Evolutionary conservation across 768 basidiomycete genomes (phyloP).

Genomic region (Pleurotus cornucopiae): DNA sequence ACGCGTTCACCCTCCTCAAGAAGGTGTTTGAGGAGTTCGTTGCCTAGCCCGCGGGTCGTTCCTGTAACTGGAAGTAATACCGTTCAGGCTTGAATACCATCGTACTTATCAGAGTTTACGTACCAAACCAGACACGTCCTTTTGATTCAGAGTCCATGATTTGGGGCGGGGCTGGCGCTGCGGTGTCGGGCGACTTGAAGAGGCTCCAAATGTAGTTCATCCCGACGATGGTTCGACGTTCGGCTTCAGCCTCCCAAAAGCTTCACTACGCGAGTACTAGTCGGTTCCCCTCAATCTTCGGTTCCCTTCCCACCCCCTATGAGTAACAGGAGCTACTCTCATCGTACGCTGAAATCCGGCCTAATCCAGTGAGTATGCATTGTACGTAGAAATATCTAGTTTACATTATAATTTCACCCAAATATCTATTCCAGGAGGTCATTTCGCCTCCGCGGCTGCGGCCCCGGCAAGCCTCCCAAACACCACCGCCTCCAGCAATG

Average conservation of each 20-base stretch:
- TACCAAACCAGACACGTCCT: background rate
- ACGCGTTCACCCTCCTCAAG: constrained; percentile 25
- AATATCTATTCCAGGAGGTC: too few relatives aligned
- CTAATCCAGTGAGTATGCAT: too few relatives aligned
- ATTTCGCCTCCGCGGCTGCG: constrained; percentile 10
- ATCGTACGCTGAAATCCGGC: too few relatives aligned
- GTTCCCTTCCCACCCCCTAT: too few relatives aligned
- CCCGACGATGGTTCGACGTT: too few relatives aligned
- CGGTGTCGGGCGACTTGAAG: background rate
- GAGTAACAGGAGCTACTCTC: too few relatives aligned
- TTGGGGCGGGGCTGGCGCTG: background rate
- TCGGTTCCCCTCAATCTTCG: too few relatives aligned
- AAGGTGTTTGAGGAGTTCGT: constrained; percentile 23
- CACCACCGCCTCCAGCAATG: constrained; percentile 23
- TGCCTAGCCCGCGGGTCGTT: constrained; percentile 26
- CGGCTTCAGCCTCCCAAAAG: too few relatives aligned
- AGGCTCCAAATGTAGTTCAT: background rate
- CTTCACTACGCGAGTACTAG: too few relatives aligned
- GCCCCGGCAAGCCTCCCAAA: constrained; percentile 22
- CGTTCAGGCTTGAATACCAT: background rate
- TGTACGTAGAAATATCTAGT: too few relatives aligned
- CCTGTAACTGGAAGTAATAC: constrained; percentile 25
- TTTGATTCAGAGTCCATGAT: background rate
- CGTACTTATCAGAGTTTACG: background rate
- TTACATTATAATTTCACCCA: too few relatives aligned